Evolutionary conservation across 345 rosid genomes (phyloP), one percentile per base, ranked within the genome.

Genomic region (Reutealis trisperma): DNA sequence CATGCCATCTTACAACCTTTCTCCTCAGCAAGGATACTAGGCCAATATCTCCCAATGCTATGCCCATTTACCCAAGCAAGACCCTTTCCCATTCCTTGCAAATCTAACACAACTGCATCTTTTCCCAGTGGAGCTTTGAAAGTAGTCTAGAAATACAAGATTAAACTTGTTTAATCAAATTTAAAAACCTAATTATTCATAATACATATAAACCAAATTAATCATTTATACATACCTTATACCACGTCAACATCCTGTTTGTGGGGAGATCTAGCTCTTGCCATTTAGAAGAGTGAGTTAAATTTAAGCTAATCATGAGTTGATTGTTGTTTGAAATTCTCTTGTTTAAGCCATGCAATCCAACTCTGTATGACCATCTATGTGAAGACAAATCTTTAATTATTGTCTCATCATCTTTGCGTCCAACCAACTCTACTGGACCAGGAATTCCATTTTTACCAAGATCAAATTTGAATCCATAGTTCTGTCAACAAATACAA

Each of bases 31-130:
- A 79, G 42, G 49, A 22, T 74, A 54, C 74, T 73, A 18, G 76
- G 77, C 82, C 82, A 79, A 18, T 79, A 79, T 49, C 82, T 22
- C 0, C 82, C 82, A 51, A 79, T 79, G 61, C 15, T 61, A 5
- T 79, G 70, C 0, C 82, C 78, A 54, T 79, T 79, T 1, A 79
- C 67, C 82, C 82, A 79, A 7, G 77, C 78, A 42, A 66, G 18
- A 19, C 81, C 81, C 14, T 78, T 78, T 9, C 77, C 73, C 75
- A 79, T 45, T 0, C 82, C 82, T 21, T 37, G 10, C 65, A 79
- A 19, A 32, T 74, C 74, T 4, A 79, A 37, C 24, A 62, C 82
- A 5, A 79, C 82, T 4, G 82, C 64, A 19, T 69, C 78, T 18
- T 49, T 62, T 27, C 82, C 82, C 15, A 60, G 14, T 4, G 82